These are phyloP conservation scores for Naganishia kalamii DNA, from an alignment of 768 basidiomycete genomes.

Conservation along the genomic window DNA sequence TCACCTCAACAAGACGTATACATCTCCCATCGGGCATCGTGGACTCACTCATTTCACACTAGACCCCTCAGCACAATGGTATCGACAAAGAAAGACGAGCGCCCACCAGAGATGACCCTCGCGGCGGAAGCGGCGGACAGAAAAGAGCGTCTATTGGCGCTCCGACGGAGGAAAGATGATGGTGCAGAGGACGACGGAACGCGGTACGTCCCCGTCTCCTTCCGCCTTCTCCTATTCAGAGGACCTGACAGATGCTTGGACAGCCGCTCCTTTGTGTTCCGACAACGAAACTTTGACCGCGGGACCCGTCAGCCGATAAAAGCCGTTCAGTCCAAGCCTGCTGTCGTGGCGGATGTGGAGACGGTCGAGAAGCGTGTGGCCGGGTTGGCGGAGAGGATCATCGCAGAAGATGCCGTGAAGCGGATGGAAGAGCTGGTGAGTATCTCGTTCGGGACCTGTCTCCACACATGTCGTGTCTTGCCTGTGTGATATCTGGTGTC, in stretches of 20 bases:
- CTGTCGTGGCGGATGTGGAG: conserved; percentile 48
- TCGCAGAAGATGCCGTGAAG: conserved; percentile 76
- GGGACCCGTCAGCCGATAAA: conserved; percentile 52
- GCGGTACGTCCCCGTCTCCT: conserved; percentile 41
- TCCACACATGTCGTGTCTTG: background rate
- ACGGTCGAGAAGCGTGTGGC: conserved; percentile 81
- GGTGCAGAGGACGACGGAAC: conserved; percentile 45
- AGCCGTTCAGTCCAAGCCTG: conserved; percentile 51
- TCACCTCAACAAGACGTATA: no score
- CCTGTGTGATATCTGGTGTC: no score
- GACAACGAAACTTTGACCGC: conserved; percentile 79
- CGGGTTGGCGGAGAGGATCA: conserved; percentile 76
- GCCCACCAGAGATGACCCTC: conserved; percentile 15
- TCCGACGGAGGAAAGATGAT: conserved; percentile 66
- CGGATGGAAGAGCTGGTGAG: conserved; percentile 80
- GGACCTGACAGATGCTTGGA: conserved; percentile 38
- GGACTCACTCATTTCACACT: background rate
- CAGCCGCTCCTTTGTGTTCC: conserved; percentile 36
- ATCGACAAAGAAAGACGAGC: background rate
- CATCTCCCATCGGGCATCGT: no score
- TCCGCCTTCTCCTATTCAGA: background rate
- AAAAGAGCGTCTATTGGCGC: conserved; percentile 70
- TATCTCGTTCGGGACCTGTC: conserved; percentile 21
- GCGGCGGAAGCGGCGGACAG: conserved; percentile 63
- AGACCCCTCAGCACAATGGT: background rate